Conservation (phyloP, 2,329 filamentous ascomycete species). For the Ophiobolus disseminans region DNA sequence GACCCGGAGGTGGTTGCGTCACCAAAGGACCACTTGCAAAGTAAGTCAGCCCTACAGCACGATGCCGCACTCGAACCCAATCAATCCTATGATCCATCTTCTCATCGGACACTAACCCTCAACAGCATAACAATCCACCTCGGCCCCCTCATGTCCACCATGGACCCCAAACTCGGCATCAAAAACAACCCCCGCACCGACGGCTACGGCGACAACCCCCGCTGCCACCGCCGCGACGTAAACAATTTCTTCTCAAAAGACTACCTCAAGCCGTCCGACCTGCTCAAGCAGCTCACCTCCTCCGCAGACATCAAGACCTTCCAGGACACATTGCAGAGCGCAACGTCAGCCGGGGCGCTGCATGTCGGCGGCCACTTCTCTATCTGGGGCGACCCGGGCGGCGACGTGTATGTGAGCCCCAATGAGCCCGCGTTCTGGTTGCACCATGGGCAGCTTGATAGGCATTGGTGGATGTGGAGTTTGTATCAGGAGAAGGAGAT, state of each 20-base stretch:
- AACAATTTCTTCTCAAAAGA: slow-evolving; percentile 34
- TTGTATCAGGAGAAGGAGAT: slow-evolving; percentile 46
- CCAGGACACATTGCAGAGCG: slow-evolving; percentile 35
- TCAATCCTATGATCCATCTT: not conserved
- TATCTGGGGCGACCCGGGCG: slow-evolving; percentile 53
- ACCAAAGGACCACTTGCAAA: slow-evolving; percentile 60
- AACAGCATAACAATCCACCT: slow-evolving; percentile 47
- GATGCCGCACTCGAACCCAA: not conserved
- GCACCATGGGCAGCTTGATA: slow-evolving; percentile 58
- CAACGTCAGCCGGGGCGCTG: slow-evolving; percentile 26
- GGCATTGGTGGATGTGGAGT: slow-evolving; percentile 60
- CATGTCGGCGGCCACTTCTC: slow-evolving; percentile 57
- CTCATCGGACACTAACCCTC: not conserved
- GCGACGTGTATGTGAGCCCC: slow-evolving; percentile 56
- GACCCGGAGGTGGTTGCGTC: slow-evolving; percentile 65
- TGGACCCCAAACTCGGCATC: slow-evolving; percentile 39
- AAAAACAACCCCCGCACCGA: slow-evolving; percentile 40
- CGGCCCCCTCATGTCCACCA: slow-evolving; percentile 54
- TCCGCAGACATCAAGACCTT: slow-evolving; percentile 31
- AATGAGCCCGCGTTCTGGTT: slow-evolving; percentile 57
- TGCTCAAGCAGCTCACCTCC: slow-evolving; percentile 33
- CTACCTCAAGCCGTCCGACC: slow-evolving; percentile 23
- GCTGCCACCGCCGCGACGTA: slow-evolving; percentile 42
- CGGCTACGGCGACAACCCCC: slow-evolving; percentile 39
- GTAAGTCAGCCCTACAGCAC: slow-evolving; percentile 24